A percentile compares a stretch with the other conserved stretches of the same genome.
Conservation (phyloP, 257 asterid species). For the Petunia secreta region DNA sequence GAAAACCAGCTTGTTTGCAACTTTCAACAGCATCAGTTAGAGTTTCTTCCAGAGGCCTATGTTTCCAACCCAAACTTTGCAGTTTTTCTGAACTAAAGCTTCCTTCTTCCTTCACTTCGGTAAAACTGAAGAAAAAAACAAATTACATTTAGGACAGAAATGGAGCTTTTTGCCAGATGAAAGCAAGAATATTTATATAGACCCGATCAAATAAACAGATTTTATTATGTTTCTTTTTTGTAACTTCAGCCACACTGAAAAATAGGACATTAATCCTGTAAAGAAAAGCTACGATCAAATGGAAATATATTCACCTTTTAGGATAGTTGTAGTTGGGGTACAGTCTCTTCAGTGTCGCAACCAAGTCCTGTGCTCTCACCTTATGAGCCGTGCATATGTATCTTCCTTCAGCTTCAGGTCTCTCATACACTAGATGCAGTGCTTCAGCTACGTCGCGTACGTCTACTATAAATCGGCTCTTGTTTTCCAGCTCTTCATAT, state of each 20-base stretch:
- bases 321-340: slow-evolving; percentile 71
- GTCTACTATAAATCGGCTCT: slow-evolving; percentile 44
- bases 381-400: slow-evolving; percentile 63
- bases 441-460: slow-evolving; percentile 80
- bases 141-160: slow-evolving; percentile 20
- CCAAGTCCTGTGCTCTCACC: slow-evolving; percentile 41
- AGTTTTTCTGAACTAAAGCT: slow-evolving; percentile 53
- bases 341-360: slow-evolving; percentile 47
- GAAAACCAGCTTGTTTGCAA: slow-evolving; percentile 55
- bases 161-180: slow-evolving; percentile 33
- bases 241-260: background rate
- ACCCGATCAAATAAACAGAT: background rate
- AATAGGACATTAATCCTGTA: background rate
- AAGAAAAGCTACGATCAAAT: background rate
- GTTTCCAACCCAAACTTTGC: slow-evolving; percentile 70
- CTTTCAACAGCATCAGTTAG: slow-evolving; percentile 65
- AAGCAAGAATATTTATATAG: background rate
- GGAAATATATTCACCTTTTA: slow-evolving; percentile 47
- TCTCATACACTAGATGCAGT: slow-evolving; percentile 58
- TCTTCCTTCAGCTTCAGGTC: slow-evolving; percentile 70
- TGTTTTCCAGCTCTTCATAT: slow-evolving; percentile 42
- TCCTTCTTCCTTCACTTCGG: slow-evolving; percentile 32
- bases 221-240: background rate
- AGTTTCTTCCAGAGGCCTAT: slow-evolving; percentile 62
- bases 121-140: background rate